These are phyloP conservation scores for Adansonia gregorii DNA, from an alignment of 441 rosid species.

Conservation along the genomic window DNA sequence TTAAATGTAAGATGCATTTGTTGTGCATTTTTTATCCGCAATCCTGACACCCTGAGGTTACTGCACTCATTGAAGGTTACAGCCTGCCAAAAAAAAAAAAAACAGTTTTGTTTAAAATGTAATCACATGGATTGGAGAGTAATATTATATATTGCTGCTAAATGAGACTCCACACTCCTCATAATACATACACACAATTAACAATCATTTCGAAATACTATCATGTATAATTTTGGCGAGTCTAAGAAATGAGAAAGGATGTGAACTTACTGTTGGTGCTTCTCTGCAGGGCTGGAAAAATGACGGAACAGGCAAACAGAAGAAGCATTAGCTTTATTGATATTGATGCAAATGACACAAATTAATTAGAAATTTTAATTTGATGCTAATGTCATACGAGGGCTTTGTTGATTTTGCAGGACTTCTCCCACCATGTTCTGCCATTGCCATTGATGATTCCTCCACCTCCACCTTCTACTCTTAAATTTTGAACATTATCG, in stretches of 20 bases:
- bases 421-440: slow-evolving; percentile 75
- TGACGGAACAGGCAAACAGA: not conserved
- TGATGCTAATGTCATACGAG: slow-evolving; percentile 44
- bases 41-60: slow-evolving; percentile 47
- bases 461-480: slow-evolving; percentile 85
- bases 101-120: not conserved
- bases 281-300: slow-evolving; percentile 65
- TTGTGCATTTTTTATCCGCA: slow-evolving; percentile 68
- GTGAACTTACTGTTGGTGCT: slow-evolving; percentile 78
- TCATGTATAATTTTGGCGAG: not conserved
- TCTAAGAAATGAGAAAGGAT: not conserved
- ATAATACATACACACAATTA: not conserved
- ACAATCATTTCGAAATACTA: not conserved
- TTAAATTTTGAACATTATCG: slow-evolving; percentile 46
- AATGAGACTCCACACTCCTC: no score
- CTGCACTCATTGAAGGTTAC: slow-evolving; percentile 64
- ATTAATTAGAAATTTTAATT: not conserved
- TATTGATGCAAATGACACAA: not conserved
- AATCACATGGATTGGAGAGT: no score
- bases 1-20: slow-evolving; percentile 75
- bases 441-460: slow-evolving; percentile 87
- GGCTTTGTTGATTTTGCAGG: slow-evolving; percentile 77
- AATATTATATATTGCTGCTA: no score
- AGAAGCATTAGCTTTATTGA: not conserved
- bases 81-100: slow-evolving; percentile 47